phyloP scores from a whole-genome alignment of 176 grass and related monocot genomes.

The Pharus latifolius region DNA sequence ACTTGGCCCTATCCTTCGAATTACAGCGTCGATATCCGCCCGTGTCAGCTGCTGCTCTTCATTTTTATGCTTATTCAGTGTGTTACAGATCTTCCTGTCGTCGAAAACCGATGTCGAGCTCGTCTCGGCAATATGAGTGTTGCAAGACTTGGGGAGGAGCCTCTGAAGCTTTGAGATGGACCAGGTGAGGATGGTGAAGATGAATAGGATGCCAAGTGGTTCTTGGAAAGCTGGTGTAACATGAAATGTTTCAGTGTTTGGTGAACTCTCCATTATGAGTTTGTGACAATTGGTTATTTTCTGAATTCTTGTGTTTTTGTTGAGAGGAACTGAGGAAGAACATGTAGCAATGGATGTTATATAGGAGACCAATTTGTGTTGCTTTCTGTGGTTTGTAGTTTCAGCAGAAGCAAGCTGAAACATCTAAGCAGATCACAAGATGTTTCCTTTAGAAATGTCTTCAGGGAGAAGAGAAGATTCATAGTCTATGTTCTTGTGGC shows the following conservation, averaged over 20 bases:
- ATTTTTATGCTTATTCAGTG: background rate
- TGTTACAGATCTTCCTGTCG: background rate
- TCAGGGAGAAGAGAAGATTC: background rate
- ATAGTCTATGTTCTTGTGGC: constrained; percentile 1
- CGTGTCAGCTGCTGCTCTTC: background rate
- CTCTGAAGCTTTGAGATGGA: constrained; percentile 18
- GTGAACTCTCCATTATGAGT: constrained; percentile 46
- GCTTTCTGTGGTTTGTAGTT: background rate
- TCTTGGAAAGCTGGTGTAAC: background rate
- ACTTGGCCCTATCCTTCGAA: constrained; percentile 24
- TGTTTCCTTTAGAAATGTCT: constrained; percentile 23
- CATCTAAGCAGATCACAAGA: constrained; percentile 17
- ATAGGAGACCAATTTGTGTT: background rate
- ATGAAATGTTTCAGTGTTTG: background rate
- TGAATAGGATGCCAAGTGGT: constrained; percentile 14
- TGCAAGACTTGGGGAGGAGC: constrained; percentile 12
- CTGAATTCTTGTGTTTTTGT: background rate
- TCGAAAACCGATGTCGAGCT: background rate
- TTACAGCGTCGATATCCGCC: constrained; percentile 29
- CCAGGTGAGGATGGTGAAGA: constrained; percentile 28
- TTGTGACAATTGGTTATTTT: background rate
- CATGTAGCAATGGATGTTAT: background rate
- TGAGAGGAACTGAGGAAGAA: background rate
- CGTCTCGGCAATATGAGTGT: background rate
- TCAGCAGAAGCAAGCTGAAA: constrained; percentile 17